Evolutionary conservation across 2,329 filamentous ascomycete genomes (phyloP).

Genomic region (Aspergillus transmontanensis): DNA sequence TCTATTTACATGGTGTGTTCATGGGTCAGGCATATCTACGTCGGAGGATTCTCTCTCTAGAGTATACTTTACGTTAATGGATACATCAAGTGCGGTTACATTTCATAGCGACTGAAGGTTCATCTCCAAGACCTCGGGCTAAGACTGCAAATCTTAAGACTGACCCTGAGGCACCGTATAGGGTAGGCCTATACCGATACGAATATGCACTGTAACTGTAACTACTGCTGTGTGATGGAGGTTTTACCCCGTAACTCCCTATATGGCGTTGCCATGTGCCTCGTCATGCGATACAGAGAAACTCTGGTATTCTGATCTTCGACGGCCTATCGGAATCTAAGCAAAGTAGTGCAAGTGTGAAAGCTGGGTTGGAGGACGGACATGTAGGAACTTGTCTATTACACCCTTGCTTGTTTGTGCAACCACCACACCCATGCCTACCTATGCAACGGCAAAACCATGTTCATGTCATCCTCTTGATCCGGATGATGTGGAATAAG

Average conservation of each 20-base stretch:
- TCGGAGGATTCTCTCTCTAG: not conserved
- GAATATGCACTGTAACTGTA: not conserved
- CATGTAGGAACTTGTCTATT: not conserved
- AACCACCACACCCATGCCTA: not conserved
- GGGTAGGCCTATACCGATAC: not conserved
- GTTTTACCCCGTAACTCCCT: not conserved
- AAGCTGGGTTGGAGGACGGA: not conserved
- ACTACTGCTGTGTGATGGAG: not conserved
- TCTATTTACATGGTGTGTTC: not conserved
- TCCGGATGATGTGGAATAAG: not conserved
- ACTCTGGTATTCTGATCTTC: not conserved
- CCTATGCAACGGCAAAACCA: not conserved
- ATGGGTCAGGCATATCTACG: not conserved
- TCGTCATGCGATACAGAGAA: not conserved
- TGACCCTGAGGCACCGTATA: not conserved
- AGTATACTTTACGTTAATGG: not conserved
- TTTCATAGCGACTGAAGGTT: not conserved
- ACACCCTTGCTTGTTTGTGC: not conserved
- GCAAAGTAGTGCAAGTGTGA: accelerated
- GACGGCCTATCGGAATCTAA: not conserved
- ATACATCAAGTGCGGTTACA: not conserved
- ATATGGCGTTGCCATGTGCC: not conserved
- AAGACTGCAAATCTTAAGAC: not conserved
- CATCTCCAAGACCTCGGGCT: not conserved
- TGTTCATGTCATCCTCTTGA: not conserved